Percentiles rank a stretch among this genome's conserved stretches.
Evolutionary conservation across 2,329 filamentous ascomycete species (phyloP).

Genomic region (Penicillium expansum): DNA sequence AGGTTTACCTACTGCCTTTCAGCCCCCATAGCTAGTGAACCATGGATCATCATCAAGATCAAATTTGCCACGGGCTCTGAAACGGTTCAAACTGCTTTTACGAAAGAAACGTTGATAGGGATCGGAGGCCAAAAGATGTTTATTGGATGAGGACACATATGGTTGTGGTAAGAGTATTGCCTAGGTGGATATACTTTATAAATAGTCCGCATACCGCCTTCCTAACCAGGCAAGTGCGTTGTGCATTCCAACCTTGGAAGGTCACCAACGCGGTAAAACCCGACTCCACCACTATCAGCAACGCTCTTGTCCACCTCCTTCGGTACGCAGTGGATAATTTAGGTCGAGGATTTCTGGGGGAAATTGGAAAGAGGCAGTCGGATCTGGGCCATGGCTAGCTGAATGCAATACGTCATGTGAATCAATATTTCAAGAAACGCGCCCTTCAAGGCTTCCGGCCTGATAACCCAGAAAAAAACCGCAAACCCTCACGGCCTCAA

Average conservation of each 20-base stretch:
- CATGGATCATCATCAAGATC: constrained; percentile 51
- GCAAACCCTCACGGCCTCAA: neutral
- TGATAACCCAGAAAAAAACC: neutral
- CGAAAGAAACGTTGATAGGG: neutral
- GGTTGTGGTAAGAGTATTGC: neutral
- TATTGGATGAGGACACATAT: neutral
- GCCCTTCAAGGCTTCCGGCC: neutral
- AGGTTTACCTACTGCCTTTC: constrained; percentile 43
- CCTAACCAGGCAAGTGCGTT: constrained; percentile 35
- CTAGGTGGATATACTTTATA: neutral
- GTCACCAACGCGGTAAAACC: constrained; percentile 46
- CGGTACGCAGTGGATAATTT: constrained; percentile 49
- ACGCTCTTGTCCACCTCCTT: constrained; percentile 47
- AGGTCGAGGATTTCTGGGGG: constrained; percentile 38
- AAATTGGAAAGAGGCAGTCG: neutral
- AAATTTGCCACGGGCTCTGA: constrained; percentile 47
- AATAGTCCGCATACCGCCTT: neutral
- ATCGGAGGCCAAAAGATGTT: neutral
- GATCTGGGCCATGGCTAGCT: neutral
- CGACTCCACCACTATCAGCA: constrained; percentile 49
- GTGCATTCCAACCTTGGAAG: constrained; percentile 40
- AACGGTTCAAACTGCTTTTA: constrained; percentile 38
- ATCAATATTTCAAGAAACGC: neutral
- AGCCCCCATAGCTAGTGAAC: constrained; percentile 52
- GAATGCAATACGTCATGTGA: neutral